Conservation (phyloP, 352 stramenopile species). For the Elongisporangium prolatum region DNA sequence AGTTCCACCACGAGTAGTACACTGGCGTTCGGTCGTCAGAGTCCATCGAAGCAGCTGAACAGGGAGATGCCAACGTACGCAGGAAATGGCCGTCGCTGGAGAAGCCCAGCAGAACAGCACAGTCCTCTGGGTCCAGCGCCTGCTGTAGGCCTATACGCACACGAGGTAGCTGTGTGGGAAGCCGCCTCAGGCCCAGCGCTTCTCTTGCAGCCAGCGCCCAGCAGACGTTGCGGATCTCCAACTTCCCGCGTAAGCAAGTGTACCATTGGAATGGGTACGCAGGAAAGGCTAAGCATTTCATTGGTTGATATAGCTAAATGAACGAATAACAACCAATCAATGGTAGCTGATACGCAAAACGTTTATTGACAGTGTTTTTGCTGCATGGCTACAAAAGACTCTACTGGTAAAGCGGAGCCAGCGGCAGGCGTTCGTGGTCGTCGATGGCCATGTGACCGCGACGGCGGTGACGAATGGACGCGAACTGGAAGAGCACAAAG, state of each 20-base stretch:
- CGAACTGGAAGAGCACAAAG: background rate
- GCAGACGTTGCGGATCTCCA: constrained; percentile 2
- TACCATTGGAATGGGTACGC: background rate
- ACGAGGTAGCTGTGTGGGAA: constrained; percentile 5
- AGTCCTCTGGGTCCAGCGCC: constrained; percentile 37
- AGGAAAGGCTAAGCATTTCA: background rate
- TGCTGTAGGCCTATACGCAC: constrained; percentile 14
- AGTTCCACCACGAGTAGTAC: constrained; percentile 14
- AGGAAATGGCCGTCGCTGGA: constrained; percentile 62
- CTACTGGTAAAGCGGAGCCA: background rate
- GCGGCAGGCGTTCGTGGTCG: background rate
- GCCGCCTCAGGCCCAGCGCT: background rate
- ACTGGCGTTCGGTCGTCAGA: background rate
- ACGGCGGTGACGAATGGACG: background rate
- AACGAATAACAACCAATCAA: background rate
- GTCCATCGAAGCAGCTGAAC: background rate
- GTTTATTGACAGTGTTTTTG: background rate
- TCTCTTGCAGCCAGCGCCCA: constrained; percentile 5
- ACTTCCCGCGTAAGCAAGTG: background rate
- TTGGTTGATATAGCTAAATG: background rate
- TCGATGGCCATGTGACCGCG: background rate
- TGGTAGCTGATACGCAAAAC: background rate
- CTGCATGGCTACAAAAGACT: background rate
- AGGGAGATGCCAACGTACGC: constrained; percentile 19
- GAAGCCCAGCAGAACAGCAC: constrained; percentile 58